phyloP scores from a whole-genome alignment of 352 stramenopile species.

The Phytophthora ramorum region DNA sequence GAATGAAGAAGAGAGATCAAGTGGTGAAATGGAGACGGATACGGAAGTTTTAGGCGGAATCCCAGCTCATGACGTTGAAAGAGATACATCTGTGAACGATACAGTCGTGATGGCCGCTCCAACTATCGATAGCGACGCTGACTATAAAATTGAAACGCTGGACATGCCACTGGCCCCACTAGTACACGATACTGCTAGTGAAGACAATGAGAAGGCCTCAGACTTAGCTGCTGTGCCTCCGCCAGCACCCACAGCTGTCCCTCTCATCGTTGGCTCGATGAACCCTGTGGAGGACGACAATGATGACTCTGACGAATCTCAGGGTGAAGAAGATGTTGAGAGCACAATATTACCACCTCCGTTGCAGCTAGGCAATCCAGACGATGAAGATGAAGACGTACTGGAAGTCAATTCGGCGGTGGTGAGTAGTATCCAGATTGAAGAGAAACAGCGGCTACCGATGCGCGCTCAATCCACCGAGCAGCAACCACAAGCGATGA shows the following conservation, averaged over 20 bases:
- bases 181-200: background rate
- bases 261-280: constrained; percentile 42
- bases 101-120: constrained; percentile 2
- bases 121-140: background rate
- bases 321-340: constrained; percentile 44
- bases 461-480: constrained; percentile 4
- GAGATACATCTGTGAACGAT: background rate
- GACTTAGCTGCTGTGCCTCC: constrained; percentile 14
- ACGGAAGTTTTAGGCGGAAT: constrained; percentile 1
- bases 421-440: constrained; percentile 32
- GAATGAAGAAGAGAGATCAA: background rate
- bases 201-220: background rate
- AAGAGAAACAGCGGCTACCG: constrained; percentile 23
- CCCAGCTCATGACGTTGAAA: background rate
- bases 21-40: background rate
- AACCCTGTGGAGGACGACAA: constrained; percentile 35
- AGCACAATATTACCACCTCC: constrained; percentile 10
- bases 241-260: constrained; percentile 20
- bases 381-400: constrained; percentile 60
- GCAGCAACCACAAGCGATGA: constrained; percentile 1
- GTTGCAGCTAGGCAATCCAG: constrained; percentile 20
- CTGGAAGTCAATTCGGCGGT: constrained; percentile 51
- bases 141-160: background rate
- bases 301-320: constrained; percentile 38
- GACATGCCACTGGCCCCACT: constrained; percentile 2